Conservation (phyloP, 495 filamentous ascomycete species). For the Clavariopsis aquatica region DNA sequence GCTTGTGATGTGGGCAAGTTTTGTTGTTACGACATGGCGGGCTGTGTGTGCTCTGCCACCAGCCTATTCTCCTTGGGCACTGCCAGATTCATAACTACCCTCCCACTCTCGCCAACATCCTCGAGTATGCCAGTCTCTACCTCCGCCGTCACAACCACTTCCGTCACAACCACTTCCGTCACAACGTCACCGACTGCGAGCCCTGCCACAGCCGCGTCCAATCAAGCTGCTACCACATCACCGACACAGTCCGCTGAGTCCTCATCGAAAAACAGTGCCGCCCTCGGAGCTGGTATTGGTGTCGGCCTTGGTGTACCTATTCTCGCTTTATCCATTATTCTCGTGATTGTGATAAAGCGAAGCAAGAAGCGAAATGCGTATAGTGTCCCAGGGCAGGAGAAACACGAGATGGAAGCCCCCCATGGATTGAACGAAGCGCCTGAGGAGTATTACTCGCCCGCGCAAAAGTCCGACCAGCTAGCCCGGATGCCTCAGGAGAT, state of each 20-base stretch:
- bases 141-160: neutral
- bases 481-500: neutral
- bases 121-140: neutral
- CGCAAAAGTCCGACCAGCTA: neutral
- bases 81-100: neutral
- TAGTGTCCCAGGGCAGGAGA: neutral
- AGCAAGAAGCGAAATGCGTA: neutral
- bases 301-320: neutral
- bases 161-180: neutral
- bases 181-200: neutral
- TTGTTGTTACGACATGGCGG: slow-evolving; percentile 8
- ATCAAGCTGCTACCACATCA: neutral
- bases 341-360: neutral
- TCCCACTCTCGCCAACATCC: slow-evolving; percentile 1
- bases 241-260: neutral
- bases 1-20: neutral
- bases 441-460: neutral
- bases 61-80: neutral
- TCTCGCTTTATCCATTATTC: neutral
- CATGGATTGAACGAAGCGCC: neutral
- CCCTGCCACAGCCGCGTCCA: neutral
- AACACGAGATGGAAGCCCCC: neutral
- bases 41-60: slow-evolving; percentile 1
- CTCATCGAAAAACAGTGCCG: neutral
- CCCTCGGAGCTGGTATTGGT: neutral